Evolutionary conservation across 169 alveolate species (phyloP).

Genomic region (Neospora caninum): DNA sequence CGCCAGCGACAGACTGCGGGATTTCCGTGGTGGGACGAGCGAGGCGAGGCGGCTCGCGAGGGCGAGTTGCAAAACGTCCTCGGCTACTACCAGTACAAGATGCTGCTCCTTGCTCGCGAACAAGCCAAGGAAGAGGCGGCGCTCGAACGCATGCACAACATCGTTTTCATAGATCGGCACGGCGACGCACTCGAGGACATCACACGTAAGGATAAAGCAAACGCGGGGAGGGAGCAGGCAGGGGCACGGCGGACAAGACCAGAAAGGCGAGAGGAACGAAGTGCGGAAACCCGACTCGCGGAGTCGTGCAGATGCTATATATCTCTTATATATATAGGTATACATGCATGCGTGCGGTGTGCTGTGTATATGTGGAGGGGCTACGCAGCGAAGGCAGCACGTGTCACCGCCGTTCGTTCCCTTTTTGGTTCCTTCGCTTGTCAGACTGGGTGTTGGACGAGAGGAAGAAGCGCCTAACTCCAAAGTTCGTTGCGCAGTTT

Average conservation of each 20-base stretch:
- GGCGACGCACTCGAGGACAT: background rate
- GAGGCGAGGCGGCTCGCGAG: background rate
- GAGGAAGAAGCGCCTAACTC: conserved; percentile 7
- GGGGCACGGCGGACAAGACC: no score
- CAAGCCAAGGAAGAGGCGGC: background rate
- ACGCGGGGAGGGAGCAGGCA: background rate
- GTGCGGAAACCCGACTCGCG: background rate
- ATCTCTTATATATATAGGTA: background rate
- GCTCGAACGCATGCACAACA: background rate
- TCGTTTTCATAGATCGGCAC: background rate
- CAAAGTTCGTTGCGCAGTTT: background rate
- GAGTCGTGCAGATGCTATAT: background rate
- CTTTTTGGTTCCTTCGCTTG: no score
- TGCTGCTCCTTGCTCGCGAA: background rate
- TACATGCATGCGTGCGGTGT: background rate
- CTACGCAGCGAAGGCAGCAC: no score
- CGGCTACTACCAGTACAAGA: background rate
- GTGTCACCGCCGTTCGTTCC: no score
- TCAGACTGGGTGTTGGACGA: conserved; percentile 13
- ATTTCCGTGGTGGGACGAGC: background rate
- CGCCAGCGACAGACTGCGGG: background rate
- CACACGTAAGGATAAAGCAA: background rate
- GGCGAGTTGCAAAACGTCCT: background rate
- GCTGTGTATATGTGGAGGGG: no score
- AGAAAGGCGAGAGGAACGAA: no score